Evolutionary conservation across 805 yeast species (phyloP).

Genomic region (Candida parachauliodes): DNA sequence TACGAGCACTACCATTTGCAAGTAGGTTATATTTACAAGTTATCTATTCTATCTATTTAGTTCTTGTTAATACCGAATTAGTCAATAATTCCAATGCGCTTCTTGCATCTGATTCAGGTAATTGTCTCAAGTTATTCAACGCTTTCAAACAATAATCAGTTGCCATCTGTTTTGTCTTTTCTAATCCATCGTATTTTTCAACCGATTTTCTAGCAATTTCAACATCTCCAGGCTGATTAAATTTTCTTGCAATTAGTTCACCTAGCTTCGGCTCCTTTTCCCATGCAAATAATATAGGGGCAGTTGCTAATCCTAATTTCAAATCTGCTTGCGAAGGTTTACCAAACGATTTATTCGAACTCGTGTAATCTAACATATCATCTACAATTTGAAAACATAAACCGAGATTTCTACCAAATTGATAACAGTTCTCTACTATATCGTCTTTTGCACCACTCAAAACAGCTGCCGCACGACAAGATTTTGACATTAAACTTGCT

Average conservation of each 20-base stretch:
- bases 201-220: constrained; percentile 79
- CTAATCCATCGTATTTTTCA: constrained; percentile 65
- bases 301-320: constrained; percentile 92
- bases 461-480: constrained; percentile 89
- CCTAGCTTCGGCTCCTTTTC: constrained; percentile 81
- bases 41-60: constrained; percentile 40
- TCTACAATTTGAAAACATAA: constrained; percentile 95
- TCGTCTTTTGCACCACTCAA: constrained; percentile 76
- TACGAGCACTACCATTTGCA: constrained; percentile 1
- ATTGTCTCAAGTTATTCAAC: constrained; percentile 58
- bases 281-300: constrained; percentile 96
- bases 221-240: constrained; percentile 76
- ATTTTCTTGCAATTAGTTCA: constrained; percentile 77
- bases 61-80: constrained; percentile 76
- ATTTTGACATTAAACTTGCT: constrained; percentile 90
- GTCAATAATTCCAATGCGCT: constrained; percentile 84
- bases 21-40: constrained; percentile 4
- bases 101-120: constrained; percentile 89
- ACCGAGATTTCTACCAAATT: constrained; percentile 90
- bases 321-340: constrained; percentile 96
- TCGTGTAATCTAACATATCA: constrained; percentile 92
- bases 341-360: constrained; percentile 80
- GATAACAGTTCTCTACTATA: constrained; percentile 81
- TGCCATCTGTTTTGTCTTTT: constrained; percentile 73
- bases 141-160: constrained; percentile 75